phyloP scores from a whole-genome alignment of 2,329 filamentous ascomycete species.

The Rasamsonia emersonii region DNA sequence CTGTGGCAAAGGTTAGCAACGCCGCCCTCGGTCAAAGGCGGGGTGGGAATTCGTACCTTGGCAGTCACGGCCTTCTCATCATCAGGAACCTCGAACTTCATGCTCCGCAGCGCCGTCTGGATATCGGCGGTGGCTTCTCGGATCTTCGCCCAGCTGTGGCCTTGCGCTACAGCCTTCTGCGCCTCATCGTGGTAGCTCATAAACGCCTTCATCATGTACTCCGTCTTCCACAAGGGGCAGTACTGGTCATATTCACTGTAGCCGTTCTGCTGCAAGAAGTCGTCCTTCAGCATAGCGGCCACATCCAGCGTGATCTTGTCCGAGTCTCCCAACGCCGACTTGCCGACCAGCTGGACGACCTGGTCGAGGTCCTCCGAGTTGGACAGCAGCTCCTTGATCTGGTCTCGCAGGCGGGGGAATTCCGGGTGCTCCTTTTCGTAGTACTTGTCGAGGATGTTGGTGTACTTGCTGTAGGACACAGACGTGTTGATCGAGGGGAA shows the following conservation, averaged over 20 bases:
- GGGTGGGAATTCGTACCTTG: conserved; percentile 53
- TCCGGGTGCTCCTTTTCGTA: conserved; percentile 92
- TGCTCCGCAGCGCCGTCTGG: conserved; percentile 72
- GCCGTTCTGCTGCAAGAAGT: conserved; percentile 98
- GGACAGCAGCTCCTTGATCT: conserved; percentile 85
- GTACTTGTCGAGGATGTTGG: conserved; percentile 74
- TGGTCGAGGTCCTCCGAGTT: conserved; percentile 97
- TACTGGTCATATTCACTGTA: conserved; percentile 99
- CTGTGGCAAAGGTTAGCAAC: conserved; percentile 45
- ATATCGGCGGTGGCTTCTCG: conserved; percentile 83
- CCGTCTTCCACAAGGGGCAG: conserved; percentile 98
- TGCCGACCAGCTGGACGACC: conserved; percentile 96
- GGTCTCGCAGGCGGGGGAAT: conserved; percentile 85
- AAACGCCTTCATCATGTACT: conserved; percentile 99
- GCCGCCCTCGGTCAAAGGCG: conserved; percentile 2
- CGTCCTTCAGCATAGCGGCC: conserved; percentile 86
- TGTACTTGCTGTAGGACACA: conserved; percentile 96
- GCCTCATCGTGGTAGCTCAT: conserved; percentile 96
- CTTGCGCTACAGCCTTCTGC: conserved; percentile 88
- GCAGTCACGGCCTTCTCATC: conserved; percentile 73
- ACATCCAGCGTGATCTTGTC: conserved; percentile 99
- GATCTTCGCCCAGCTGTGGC: conserved; percentile 86
- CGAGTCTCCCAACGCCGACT: conserved; percentile 87
- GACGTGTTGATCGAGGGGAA: conserved; percentile 98
- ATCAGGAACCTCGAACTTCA: conserved; percentile 93